Evolutionary conservation across 2,329 filamentous ascomycete species (phyloP).

Genomic region (Apiospora pterosperma): DNA sequence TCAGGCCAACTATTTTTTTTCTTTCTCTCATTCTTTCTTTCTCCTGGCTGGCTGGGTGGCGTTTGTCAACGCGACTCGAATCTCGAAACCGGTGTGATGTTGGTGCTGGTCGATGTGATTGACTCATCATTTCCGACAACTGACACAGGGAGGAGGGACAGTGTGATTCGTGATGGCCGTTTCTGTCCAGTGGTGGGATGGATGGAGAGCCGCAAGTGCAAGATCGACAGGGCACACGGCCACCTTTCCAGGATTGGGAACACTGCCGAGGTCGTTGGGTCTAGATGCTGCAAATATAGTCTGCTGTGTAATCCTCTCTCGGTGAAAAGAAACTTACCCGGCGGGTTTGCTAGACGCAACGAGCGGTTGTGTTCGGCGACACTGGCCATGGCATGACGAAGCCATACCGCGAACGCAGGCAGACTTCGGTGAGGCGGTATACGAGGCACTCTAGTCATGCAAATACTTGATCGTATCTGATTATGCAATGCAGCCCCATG

Average conservation of each 20-base stretch:
- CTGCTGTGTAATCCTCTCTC: background rate
- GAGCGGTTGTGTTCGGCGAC: background rate
- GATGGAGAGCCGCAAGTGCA: background rate
- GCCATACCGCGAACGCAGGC: background rate
- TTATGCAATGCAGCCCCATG: background rate
- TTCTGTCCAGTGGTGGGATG: background rate
- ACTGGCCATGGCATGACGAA: background rate
- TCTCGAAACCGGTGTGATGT: background rate
- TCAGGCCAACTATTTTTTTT: background rate
- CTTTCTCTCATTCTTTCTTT: too few relatives aligned
- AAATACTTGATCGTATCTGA: background rate
- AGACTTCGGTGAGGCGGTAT: background rate
- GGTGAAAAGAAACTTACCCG: background rate
- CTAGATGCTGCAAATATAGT: background rate
- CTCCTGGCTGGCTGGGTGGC: too few relatives aligned
- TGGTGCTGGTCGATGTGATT: background rate
- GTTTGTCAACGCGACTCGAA: background rate
- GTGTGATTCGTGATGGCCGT: background rate
- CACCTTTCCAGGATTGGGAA: background rate
- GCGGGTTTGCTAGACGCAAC: background rate
- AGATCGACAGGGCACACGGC: background rate
- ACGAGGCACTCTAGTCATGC: background rate
- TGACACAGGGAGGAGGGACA: too few relatives aligned
- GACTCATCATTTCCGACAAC: background rate
- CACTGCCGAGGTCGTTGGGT: background rate